These are phyloP conservation scores for Collybia nuda DNA, from an alignment of 768 basidiomycete genomes.

Conservation along the genomic window DNA sequence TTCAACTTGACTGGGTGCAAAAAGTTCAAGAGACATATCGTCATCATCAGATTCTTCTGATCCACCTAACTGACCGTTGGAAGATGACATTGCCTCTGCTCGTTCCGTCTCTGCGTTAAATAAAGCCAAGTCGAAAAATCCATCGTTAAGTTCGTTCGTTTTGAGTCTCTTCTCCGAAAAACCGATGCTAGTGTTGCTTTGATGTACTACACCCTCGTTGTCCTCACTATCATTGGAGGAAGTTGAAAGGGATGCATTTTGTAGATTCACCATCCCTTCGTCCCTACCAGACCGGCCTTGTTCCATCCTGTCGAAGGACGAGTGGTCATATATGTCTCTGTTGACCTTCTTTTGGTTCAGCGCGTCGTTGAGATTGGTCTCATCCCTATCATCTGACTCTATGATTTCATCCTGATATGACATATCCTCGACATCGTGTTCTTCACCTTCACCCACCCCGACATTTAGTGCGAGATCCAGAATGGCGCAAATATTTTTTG, in stretches of 20 bases:
- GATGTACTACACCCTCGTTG: slow-evolving; percentile 6
- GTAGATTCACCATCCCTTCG: slow-evolving; percentile 29
- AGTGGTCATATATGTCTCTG: slow-evolving; percentile 22
- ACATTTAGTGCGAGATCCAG: slow-evolving; percentile 65
- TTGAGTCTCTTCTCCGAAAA: slow-evolving; percentile 15
- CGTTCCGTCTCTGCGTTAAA: slow-evolving; percentile 89
- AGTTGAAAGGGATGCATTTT: slow-evolving; percentile 34
- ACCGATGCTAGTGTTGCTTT: no score
- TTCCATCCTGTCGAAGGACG: slow-evolving; percentile 23
- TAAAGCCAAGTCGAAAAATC: slow-evolving; percentile 82
- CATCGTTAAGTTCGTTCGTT: slow-evolving; percentile 69
- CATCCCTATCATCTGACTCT: slow-evolving; percentile 28
- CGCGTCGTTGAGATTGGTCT: slow-evolving; percentile 25
- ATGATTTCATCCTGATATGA: slow-evolving; percentile 32
- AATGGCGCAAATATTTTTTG: slow-evolving; percentile 66
- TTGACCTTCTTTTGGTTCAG: slow-evolving; percentile 17
- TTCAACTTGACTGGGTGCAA: slow-evolving; percentile 54
- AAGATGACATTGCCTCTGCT: slow-evolving; percentile 64
- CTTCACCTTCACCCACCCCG: slow-evolving; percentile 26
- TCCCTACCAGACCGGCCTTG: slow-evolving; percentile 9
- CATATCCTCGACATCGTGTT: slow-evolving; percentile 27
- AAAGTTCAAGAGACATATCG: slow-evolving; percentile 62
- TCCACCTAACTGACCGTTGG: slow-evolving; percentile 57
- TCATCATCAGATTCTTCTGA: slow-evolving; percentile 49
- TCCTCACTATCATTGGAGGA: slow-evolving; percentile 17